These are phyloP conservation scores for Pseudoscleropodium purum DNA, from an alignment of 225 moss, liverwort and hornwort genomes.

Conservation along the genomic window DNA sequence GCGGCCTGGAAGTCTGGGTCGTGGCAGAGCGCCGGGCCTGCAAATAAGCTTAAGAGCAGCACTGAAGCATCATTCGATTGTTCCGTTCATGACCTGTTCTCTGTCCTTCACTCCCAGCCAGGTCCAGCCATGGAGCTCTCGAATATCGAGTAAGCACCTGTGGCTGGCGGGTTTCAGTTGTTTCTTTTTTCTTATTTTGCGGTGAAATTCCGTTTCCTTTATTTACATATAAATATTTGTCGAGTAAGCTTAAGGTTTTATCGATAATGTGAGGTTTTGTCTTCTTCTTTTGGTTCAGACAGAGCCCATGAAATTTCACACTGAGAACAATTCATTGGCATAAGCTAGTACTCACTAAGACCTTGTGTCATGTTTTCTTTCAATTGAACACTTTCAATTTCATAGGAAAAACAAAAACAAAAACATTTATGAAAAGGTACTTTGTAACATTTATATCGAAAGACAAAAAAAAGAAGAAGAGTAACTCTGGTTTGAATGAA, in stretches of 20 bases:
- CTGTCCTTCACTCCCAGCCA: background rate
- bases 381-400: too few relatives aligned
- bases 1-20: background rate
- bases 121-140: background rate
- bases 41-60: background rate
- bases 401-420: fast-evolving
- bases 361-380: background rate
- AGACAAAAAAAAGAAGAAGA: background rate
- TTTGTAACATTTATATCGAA: background rate
- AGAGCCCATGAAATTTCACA: background rate
- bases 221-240: too few relatives aligned
- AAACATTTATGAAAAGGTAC: background rate
- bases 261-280: background rate
- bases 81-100: background rate
- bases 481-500: background rate
- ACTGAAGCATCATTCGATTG: background rate
- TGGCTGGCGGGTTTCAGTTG: too few relatives aligned
- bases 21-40: background rate
- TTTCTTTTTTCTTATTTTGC: too few relatives aligned
- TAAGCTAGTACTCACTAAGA: background rate
- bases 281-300: background rate
- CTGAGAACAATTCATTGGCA: too few relatives aligned
- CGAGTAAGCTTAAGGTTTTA: too few relatives aligned
- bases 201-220: too few relatives aligned
- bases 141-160: too few relatives aligned